Base-by-base conservation (phyloP, 768 basidiomycete species). In the Leccinellum albellum region DNA sequence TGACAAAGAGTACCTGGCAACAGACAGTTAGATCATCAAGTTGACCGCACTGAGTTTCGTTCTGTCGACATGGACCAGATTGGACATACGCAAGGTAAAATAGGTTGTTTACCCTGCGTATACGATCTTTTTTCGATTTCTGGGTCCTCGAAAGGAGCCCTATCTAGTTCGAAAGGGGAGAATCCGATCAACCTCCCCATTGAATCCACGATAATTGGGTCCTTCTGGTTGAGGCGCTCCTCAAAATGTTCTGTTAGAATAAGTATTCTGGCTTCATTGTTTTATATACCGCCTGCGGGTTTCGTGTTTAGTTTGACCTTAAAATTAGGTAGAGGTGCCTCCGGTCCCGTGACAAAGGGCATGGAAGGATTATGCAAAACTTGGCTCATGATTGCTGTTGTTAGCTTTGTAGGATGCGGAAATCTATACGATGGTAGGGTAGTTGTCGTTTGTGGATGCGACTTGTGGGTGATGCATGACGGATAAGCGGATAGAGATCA, bases 21-120 rank as follows among this genome's bases (percentile, higher is more conserved):
- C 21, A 10, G 35, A 58, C 20, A 33, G 17, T 40, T 45, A 61
- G 21, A 40, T n/a, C n/a, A 8, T 20, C 4, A 47, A 15, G 53
- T 29, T 32, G 24, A 24, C 8, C 31, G 14, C 10, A 12, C 33
- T 44, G 13, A 23, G 29, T 32, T 26, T n/a, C n/a, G 57, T 33
- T 57, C 21, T 56, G 60, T 55, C 33, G 55, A 48, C 57, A 81
- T 29, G 80, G 62, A 21, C 90, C 89, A 58, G 90, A 84, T 68
- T 91, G 88, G 35, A 91, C 73, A 7, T 75, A 73, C 54, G 81
- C 75, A 9, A 91, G 74, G 29, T 84, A 82, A 21, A 89, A 72
- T 10, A 73, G 74, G 9, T 78, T 70, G 24, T 68, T 63, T 7
- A 83, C 62, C 40, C 73, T 87, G 23, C 68, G 49, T 51, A 72